Evolutionary conservation across 768 basidiomycete species (phyloP).

Genomic region (Leccinum truebloodii): DNA sequence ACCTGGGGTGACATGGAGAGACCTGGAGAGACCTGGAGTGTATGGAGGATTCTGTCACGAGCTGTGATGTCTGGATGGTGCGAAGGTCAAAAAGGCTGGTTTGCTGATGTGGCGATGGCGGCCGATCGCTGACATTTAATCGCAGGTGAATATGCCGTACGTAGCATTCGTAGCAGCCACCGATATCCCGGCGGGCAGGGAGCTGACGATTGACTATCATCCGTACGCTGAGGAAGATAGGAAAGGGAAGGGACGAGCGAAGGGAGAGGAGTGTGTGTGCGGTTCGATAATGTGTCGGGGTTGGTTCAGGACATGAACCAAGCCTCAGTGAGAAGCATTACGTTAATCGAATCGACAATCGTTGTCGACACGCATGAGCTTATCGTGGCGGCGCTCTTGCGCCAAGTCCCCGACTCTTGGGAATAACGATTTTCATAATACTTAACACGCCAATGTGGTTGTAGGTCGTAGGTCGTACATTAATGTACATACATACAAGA

Average conservation of each 20-base stretch:
- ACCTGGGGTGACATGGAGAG: too few relatives aligned
- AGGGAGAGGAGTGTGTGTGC: conserved; percentile 39
- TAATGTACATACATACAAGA: too few relatives aligned
- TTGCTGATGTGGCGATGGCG: background rate
- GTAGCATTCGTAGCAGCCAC: conserved; percentile 55
- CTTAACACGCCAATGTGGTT: too few relatives aligned
- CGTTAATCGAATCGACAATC: background rate
- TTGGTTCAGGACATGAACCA: conserved; percentile 32
- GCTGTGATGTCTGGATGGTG: too few relatives aligned
- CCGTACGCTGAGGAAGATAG: conserved; percentile 39
- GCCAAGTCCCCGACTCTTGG: too few relatives aligned
- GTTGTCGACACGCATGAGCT: background rate
- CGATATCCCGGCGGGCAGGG: conserved; percentile 50
- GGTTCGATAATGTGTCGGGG: conserved; percentile 38
- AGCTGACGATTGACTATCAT: conserved; percentile 68
- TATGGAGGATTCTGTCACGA: too few relatives aligned
- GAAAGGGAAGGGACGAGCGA: conserved; percentile 29
- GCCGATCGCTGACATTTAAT: conserved; percentile 1
- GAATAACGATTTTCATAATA: too few relatives aligned
- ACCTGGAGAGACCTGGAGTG: too few relatives aligned
- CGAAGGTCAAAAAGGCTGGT: too few relatives aligned
- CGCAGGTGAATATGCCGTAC: conserved; percentile 59
- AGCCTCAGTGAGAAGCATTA: background rate
- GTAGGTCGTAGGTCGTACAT: too few relatives aligned
- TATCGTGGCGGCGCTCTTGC: background rate